Base-by-base conservation (phyloP, 495 filamentous ascomycete genomes). In the Penicillium canariense region DNA sequence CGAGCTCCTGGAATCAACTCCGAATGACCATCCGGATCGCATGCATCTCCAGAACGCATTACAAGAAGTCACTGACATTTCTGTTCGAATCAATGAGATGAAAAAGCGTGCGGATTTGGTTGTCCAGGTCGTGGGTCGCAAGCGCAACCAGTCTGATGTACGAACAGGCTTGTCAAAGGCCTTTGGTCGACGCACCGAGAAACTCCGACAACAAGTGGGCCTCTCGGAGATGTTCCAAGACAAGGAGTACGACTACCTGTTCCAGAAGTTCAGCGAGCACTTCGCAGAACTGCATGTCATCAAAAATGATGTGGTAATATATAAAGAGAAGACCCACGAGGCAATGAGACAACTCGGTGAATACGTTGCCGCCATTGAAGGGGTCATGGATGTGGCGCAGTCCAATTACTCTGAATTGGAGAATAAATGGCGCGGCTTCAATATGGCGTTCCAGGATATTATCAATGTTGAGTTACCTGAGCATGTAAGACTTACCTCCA, bases 41-140 rank as follows among this genome's bases (percentile, higher is more conserved):
- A 74, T 77, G 9, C 72, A 83, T 32, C 78, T 97, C 30, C 70
- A 84, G 42, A 71, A 72, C 31, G 89, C 90, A 4, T 71, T 80
- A 11, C 73, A 80, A 28, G 79, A 83, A 44, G 78, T 94, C 47
- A 86, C 84, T 18, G 81, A 80, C 11, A 83, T 92, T 38, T 86
- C 88, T 32, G 79, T 86, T 27, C 86, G 91, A 22, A 96, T 98
- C 63, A 95, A 97, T 73, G 89, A 92, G 54, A 80, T 90, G 58
- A 97, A 96, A 70, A 91, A 89, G 67, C 88, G 93, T 11, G 89
- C 89, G 22, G 89, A 96, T 58, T 81, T 96, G 50, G 86, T 97
- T 23, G 90, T 88, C 5, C 86, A 95, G 68, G 91, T 95, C 56
- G 86, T 94, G 34, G 81, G 85, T 42, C 82, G 90, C 35, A 94